Percentiles rank a stretch among this genome's conserved stretches.
Conservation (phyloP, 2,329 filamentous ascomycete genomes). For the Calonectria naviculata region DNA sequence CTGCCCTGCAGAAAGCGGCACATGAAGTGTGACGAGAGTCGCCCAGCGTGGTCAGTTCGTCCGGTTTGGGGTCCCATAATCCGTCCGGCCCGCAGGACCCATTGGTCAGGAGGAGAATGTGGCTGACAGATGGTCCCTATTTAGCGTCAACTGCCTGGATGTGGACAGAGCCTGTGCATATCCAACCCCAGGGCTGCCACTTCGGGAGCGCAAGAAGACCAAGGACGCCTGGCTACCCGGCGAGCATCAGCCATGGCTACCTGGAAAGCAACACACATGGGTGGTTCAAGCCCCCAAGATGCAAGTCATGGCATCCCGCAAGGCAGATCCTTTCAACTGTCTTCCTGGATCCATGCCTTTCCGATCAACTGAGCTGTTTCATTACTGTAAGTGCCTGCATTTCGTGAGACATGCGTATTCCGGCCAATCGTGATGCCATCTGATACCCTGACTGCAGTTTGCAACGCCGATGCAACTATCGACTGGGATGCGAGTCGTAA, state of each 20-base stretch:
- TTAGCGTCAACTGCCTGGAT: constrained; percentile 27
- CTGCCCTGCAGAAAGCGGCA: constrained; percentile 33
- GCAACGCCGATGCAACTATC: background rate
- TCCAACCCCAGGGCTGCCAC: constrained; percentile 16
- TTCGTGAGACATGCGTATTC: background rate
- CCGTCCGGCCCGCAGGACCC: background rate
- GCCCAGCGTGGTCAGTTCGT: constrained; percentile 30
- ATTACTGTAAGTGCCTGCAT: constrained; percentile 31
- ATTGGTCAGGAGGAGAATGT: background rate
- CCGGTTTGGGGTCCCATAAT: background rate
- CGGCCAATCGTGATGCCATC: background rate
- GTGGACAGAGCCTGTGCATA: constrained; percentile 23
- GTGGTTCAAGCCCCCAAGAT: background rate
- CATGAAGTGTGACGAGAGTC: constrained; percentile 30
- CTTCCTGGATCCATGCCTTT: constrained; percentile 32
- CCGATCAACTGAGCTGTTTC: constrained; percentile 33
- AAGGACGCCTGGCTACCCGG: constrained; percentile 23
- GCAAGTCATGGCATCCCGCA: constrained; percentile 4
- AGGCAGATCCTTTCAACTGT: constrained; percentile 13
- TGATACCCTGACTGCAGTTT: background rate
- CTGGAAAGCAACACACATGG: constrained; percentile 35
- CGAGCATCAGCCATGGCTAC: constrained; percentile 26
- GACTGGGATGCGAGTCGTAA: background rate
- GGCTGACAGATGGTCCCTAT: constrained; percentile 6
- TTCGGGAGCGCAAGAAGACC: constrained; percentile 34